phyloP scores from a whole-genome alignment of 345 rosid species.

The Garcia nutans region DNA sequence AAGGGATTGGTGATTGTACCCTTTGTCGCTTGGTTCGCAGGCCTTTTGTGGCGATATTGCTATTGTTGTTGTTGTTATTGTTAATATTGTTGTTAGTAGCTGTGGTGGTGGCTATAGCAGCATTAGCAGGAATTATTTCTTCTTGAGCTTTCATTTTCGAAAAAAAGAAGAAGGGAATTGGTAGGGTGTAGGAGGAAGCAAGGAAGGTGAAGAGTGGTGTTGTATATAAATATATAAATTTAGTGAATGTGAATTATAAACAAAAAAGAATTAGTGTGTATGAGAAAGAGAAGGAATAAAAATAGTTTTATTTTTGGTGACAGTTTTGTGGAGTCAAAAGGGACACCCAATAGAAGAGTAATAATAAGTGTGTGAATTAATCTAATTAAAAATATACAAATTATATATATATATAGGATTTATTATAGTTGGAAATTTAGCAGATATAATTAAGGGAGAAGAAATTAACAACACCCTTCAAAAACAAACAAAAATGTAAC shows the following conservation, averaged over 20 bases:
- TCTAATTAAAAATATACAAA: not conserved
- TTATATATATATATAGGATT: not conserved
- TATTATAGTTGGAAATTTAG: constrained; percentile 9
- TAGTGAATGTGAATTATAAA: constrained; percentile 7
- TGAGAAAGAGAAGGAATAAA: not conserved
- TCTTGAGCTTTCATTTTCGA: constrained; percentile 45
- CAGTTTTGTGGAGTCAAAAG: constrained; percentile 32
- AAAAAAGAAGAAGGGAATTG: constrained; percentile 5
- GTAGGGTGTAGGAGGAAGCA: constrained; percentile 15
- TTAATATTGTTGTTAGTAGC: not conserved
- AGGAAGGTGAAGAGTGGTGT: constrained; percentile 24
- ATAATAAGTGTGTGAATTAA: constrained; percentile 35
- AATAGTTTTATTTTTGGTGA: constrained; percentile 4
- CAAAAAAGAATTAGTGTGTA: not conserved
- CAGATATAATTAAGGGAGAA: not conserved
- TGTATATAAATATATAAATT: constrained; percentile 28
- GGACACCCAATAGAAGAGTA: constrained; percentile 35
- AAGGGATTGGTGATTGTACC: constrained; percentile 58
- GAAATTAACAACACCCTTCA: not conserved
- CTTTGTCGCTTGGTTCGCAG: constrained; percentile 78
- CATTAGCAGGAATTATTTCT: constrained; percentile 16
- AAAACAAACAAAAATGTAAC: constrained; percentile 34
- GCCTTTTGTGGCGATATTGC: constrained; percentile 48
- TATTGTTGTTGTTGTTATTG: constrained; percentile 10
- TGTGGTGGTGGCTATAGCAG: not conserved